Evolutionary conservation across 1,139 yeast genomes (phyloP).

Genomic region (Blastobotrys buckinghamii): DNA sequence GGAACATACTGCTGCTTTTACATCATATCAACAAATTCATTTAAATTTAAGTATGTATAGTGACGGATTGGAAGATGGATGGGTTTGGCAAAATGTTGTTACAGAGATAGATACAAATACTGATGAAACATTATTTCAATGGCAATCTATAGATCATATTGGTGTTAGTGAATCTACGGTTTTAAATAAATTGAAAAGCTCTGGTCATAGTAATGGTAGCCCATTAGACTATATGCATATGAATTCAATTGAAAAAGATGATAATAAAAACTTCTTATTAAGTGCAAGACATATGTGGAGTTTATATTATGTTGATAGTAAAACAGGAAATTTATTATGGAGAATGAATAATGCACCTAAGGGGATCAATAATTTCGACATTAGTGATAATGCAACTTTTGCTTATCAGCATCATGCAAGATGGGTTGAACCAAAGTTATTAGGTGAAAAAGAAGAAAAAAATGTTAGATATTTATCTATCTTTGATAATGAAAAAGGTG

Average conservation of each 20-base stretch:
- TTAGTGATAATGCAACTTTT: conserved; percentile 6
- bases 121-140: conserved; percentile 37
- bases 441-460: conserved; percentile 4
- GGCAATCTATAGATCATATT: conserved; percentile 39
- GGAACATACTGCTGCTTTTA: conserved; percentile 12
- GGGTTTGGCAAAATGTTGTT: conserved; percentile 12
- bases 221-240: conserved; percentile 43
- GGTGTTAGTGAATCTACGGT: conserved; percentile 34
- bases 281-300: conserved; percentile 38
- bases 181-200: conserved; percentile 27
- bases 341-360: conserved; percentile 2
- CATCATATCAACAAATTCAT: conserved; percentile 14
- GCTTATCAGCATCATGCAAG: conserved; percentile 12
- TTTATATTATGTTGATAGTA: conserved; percentile 36
- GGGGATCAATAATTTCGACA: neutral
- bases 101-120: conserved; percentile 35
- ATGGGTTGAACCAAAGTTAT: conserved; percentile 12
- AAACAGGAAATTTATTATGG: conserved; percentile 38
- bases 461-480: conserved; percentile 4
- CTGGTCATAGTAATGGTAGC: conserved; percentile 34
- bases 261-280: conserved; percentile 35
- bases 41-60: conserved; percentile 9
- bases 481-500: conserved; percentile 9
- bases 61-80: neutral
- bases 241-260: conserved; percentile 40